Base-by-base conservation (phyloP, 352 stramenopile species). In the Pythium angustatum region DNA sequence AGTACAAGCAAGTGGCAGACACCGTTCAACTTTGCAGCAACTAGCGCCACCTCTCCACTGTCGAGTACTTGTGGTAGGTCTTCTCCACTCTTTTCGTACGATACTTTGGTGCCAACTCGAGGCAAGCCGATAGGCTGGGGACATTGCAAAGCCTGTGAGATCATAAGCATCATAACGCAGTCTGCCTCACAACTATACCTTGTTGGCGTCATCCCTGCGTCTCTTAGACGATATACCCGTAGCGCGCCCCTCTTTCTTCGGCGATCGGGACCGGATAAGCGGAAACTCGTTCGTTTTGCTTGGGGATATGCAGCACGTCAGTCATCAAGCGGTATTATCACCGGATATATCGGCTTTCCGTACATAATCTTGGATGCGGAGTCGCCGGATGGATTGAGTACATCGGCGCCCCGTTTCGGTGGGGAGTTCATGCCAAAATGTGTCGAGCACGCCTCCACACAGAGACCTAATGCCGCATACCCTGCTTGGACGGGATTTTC, bases 71-170 rank as follows among this genome's bases (percentile, higher is more conserved):
- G 58, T 0, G 54, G 33, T 0, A 49, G 43, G 24, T 45, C 41
- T 19, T 63, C 57, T 0, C 24, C 61, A 0, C 55, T 51, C 40
- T 53, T 67, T 14, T 48, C 66, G 57, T 64, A 70, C 14, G 70
- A 63, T 45, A 83, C 75, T 41, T 72, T 64, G 0, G 73, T 69
- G n/a, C 66, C 72, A 7, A 88, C 67, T 47, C 75, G 77, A 12
- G 79, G 77, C 9, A 88, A 45, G 10, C 60, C 71, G 1, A 76
- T 54, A 6, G 31, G 34, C 43, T 63, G 30, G 8, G 38, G 3
- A 36, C 22, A 40, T 5, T 3, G 36, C 5, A 9, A 30, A 22
- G 2, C 27, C 8, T 3, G 45, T 53, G 45, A 53, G 45, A 8
- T 53, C 11, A 34, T 21, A 9, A 19, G 24, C 27, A 38, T 11